These are phyloP conservation scores for Bryopsis sp. DNA, from an alignment of 139 green algal genomes.

Conservation along the genomic window DNA sequence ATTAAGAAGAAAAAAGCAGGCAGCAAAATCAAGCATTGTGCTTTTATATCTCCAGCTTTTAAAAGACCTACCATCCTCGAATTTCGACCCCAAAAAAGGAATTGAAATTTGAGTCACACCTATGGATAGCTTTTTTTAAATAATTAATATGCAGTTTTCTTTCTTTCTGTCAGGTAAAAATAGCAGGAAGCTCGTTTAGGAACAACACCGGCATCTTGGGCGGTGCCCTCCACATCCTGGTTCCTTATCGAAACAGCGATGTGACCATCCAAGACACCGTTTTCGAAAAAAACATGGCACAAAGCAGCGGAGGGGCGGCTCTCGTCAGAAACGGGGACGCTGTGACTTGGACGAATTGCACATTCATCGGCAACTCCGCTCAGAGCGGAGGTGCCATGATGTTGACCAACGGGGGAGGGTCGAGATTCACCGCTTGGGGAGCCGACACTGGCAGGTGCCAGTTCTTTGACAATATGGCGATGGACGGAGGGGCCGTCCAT, in stretches of 20 bases:
- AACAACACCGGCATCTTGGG: background rate
- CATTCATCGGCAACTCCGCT: background rate
- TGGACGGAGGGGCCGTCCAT: conserved; percentile 5
- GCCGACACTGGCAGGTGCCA: background rate
- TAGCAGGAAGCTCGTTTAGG: background rate
- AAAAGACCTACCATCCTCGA: too few species aligned
- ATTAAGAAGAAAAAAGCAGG: too few species aligned
- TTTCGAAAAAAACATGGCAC: conserved; percentile 15
- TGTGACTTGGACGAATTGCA: too few species aligned
- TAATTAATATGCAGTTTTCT: too few species aligned
- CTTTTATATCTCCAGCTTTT: too few species aligned
- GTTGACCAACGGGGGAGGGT: conserved; percentile 12
- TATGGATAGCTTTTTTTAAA: too few species aligned
- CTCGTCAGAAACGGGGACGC: background rate
- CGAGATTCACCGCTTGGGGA: background rate
- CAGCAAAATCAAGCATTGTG: too few species aligned
- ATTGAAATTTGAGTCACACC: too few species aligned
- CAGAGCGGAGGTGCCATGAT: background rate
- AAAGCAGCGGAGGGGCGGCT: background rate
- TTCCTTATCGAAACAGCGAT: background rate
- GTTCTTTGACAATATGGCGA: conserved; percentile 2
- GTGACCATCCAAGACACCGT: too few species aligned
- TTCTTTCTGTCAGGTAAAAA: too few species aligned
- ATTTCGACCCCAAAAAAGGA: too few species aligned
- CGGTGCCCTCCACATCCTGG: background rate